These are phyloP conservation scores for Chloropicon primus DNA, from an alignment of 139 green algal genomes.

Conservation along the genomic window DNA sequence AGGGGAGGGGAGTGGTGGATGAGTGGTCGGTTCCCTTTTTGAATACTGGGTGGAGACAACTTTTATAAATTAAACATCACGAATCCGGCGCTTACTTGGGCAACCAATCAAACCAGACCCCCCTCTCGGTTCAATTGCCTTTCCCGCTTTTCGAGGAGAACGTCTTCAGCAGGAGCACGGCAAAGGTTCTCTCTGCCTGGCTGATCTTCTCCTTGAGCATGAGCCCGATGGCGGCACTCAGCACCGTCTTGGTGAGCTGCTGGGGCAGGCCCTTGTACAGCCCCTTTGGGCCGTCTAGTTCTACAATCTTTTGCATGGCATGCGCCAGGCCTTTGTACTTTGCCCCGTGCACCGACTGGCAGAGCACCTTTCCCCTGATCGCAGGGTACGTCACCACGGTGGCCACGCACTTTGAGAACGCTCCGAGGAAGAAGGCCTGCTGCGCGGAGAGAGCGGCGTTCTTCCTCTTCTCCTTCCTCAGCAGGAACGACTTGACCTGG, in stretches of 20 bases:
- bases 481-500: slow-evolving; percentile 13
- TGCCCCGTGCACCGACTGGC: slow-evolving; percentile 3
- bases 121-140: not conserved
- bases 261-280: slow-evolving; percentile 24
- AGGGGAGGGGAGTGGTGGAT: too few species aligned
- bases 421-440: slow-evolving; percentile 28
- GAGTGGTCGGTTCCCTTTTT: too few species aligned
- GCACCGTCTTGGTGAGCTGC: slow-evolving; percentile 35
- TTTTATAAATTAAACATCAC: too few species aligned
- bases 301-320: not conserved
- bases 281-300: slow-evolving; percentile 3
- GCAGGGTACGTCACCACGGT: slow-evolving; percentile 31
- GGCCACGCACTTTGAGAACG: slow-evolving; percentile 29
- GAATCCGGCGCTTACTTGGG: too few species aligned
- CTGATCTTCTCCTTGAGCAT: slow-evolving; percentile 38
- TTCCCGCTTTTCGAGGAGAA: not conserved
- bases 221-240: slow-evolving; percentile 27
- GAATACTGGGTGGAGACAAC: too few species aligned
- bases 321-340: not conserved
- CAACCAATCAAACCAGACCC: too few species aligned
- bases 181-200: not conserved
- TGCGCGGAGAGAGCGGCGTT: slow-evolving; percentile 16
- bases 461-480: not conserved
- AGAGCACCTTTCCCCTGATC: slow-evolving; percentile 18
- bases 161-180: slow-evolving; percentile 1